phyloP scores from a whole-genome alignment of 2,329 filamentous ascomycete genomes.

The Colletotrichum cordylinicola region DNA sequence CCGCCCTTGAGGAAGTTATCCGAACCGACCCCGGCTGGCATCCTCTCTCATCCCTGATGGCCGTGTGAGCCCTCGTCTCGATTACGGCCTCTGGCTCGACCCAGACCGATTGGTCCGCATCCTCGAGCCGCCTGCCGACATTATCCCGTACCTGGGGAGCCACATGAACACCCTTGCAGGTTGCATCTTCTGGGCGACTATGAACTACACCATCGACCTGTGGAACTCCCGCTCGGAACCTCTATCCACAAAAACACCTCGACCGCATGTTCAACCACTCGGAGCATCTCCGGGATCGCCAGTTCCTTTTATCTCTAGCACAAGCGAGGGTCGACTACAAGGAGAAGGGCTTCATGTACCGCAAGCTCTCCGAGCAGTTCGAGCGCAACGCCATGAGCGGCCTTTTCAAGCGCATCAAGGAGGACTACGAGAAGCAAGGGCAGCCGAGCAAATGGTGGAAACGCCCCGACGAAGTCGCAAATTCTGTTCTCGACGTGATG shows the following conservation, averaged over 20 bases:
- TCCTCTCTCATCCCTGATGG: not conserved
- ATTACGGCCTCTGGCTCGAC: slow-evolving; percentile 22
- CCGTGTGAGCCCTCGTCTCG: slow-evolving; percentile 7
- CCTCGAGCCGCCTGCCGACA: slow-evolving; percentile 9
- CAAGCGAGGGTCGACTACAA: slow-evolving; percentile 14
- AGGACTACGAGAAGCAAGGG: not conserved
- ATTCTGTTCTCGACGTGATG: not conserved
- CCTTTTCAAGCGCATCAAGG: not conserved
- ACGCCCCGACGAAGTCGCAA: not conserved
- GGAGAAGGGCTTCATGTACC: slow-evolving; percentile 17
- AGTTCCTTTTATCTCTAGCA: not conserved
- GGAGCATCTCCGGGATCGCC: not conserved
- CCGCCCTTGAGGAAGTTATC: not conserved
- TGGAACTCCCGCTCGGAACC: slow-evolving; percentile 5
- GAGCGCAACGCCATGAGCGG: not conserved
- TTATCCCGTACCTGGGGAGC: slow-evolving; percentile 3
- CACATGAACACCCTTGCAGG: slow-evolving; percentile 12
- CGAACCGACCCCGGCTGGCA: not conserved
- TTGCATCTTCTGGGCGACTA: slow-evolving; percentile 20
- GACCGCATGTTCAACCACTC: slow-evolving; percentile 7
- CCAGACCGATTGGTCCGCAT: slow-evolving; percentile 3
- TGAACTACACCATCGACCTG: slow-evolving; percentile 16
- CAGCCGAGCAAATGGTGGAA: slow-evolving; percentile 15
- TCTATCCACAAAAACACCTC: not conserved
- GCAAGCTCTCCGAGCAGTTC: slow-evolving; percentile 12